Percentiles rank a stretch among this genome's conserved stretches.
Conservation (phyloP, 2,329 filamentous ascomycete genomes). For the Penicillium sp. region DNA sequence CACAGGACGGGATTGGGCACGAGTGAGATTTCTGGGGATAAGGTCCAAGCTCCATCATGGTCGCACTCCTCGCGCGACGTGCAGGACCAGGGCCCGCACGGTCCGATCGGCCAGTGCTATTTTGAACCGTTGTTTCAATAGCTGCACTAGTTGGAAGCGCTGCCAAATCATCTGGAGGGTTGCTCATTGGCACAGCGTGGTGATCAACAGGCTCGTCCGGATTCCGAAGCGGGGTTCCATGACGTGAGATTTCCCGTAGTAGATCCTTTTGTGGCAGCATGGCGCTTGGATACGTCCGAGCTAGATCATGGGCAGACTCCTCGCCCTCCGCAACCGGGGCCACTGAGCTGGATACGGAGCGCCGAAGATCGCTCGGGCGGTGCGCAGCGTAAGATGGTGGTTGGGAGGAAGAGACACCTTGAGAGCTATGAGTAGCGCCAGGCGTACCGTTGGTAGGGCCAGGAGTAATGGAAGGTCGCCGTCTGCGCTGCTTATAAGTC, state of each 20-base stretch:
- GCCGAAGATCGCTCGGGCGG: slow-evolving; percentile 83
- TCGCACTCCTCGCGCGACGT: slow-evolving; percentile 88
- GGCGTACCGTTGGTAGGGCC: slow-evolving; percentile 69
- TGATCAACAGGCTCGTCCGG: slow-evolving; percentile 80
- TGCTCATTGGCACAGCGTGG: slow-evolving; percentile 66
- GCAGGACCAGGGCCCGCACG: slow-evolving; percentile 66
- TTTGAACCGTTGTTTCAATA: slow-evolving; percentile 55
- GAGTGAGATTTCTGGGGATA: slow-evolving; percentile 98
- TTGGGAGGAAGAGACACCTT: slow-evolving; percentile 40
- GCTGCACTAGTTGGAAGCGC: slow-evolving; percentile 65
- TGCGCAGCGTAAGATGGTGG: slow-evolving; percentile 62
- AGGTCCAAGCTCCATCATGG: slow-evolving; percentile 92
- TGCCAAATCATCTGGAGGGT: slow-evolving; percentile 67
- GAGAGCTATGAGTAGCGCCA: slow-evolving; percentile 69
- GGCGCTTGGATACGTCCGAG: slow-evolving; percentile 70
- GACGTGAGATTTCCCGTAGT: slow-evolving; percentile 75
- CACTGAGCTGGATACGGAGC: slow-evolving; percentile 87
- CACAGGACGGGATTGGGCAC: slow-evolving; percentile 97
- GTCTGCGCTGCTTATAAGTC: slow-evolving; percentile 95
- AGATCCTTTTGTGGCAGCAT: slow-evolving; percentile 77
- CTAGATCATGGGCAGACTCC: slow-evolving; percentile 72
- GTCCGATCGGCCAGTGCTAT: slow-evolving; percentile 61
- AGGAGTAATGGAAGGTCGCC: slow-evolving; percentile 88
- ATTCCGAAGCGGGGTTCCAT: slow-evolving; percentile 85
- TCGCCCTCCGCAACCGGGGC: slow-evolving; percentile 79